Evolutionary conservation across 148 eudicot species (phyloP), one percentile per base, ranked within the genome.

Genomic region (Nepenthes mirabilis): DNA sequence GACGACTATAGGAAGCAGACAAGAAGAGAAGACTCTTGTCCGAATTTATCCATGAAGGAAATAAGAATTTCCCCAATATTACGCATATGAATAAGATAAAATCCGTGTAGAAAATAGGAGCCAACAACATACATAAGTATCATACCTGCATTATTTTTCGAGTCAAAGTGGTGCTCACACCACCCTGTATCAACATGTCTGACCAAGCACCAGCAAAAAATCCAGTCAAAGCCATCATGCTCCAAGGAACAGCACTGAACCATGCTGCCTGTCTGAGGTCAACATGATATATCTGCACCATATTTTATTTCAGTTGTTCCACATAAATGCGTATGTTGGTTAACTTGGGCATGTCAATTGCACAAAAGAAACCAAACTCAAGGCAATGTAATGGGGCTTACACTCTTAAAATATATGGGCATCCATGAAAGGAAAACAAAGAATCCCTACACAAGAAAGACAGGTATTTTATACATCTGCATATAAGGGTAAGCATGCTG

Each of bases 191-290:
- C 75, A 90, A 70, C 68, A 60, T 68, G 67, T 90, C 97, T 34
- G 95, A 87, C 76, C 74, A 77, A 62, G 85, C 80, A 56, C 97
- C 97, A 61, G 88, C 97, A 77, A 87, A 72, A 70, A 86, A 90
- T 67, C 97, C 97, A 14, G 77, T 72, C 23, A 90, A 14, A 64
- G 97, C 97, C 97, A 90, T 90, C 91, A 87, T 73, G 71, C 82
- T 70, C 97, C 97, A 90, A 0, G 97, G 97, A 75, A 87, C 87
- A 71, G 95, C 97, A 72, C 97, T 90, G 74, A 87, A 90, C 97
- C 97, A 90, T 57, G 97, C 97, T 65, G 97, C 97, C 71, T 80
- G 86, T 75, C 88, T 82, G 59, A 90, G 95, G 73, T 90, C 86
- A 66, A 90, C 95, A 69, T 75, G 77, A 71, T 90, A 84, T 61